Evolutionary conservation across 2,329 filamentous ascomycete species (phyloP).

Genomic region (Xylariaceae sp.): DNA sequence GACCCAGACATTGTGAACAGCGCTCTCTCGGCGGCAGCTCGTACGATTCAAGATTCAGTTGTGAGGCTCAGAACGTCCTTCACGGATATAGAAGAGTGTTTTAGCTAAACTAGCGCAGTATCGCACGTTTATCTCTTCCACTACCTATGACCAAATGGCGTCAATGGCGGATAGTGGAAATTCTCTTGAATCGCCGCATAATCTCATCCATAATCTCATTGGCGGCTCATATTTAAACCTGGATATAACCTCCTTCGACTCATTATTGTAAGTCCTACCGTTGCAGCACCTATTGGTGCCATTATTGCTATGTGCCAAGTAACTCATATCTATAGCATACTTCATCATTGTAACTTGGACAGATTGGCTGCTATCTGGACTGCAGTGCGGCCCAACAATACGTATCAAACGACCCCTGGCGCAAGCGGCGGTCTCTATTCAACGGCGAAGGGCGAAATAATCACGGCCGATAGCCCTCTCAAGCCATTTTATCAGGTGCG

Average conservation of each 20-base stretch:
- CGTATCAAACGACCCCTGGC: constrained; percentile 29
- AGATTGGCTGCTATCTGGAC: constrained; percentile 55
- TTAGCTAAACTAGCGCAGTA: constrained; percentile 34
- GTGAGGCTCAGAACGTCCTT: constrained; percentile 30
- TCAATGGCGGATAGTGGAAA: constrained; percentile 36
- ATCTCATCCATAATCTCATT: constrained; percentile 40
- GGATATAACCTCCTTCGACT: constrained; percentile 44
- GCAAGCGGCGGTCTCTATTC: constrained; percentile 37
- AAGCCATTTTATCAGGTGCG: constrained; percentile 47
- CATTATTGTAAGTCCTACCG: constrained; percentile 41
- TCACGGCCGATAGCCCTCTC: constrained; percentile 46
- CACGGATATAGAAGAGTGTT: neutral
- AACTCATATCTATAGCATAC: constrained; percentile 35
- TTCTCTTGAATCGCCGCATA: constrained; percentile 46
- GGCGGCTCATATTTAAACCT: constrained; percentile 35
- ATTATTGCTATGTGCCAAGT: constrained; percentile 3
- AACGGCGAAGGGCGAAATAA: constrained; percentile 37
- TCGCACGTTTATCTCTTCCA: constrained; percentile 39
- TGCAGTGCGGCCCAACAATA: constrained; percentile 36
- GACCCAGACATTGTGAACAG: constrained; percentile 41
- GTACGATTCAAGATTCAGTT: constrained; percentile 39
- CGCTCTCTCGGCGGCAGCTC: constrained; percentile 27
- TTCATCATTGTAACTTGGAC: constrained; percentile 58
- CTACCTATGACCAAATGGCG: constrained; percentile 40
- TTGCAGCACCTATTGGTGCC: neutral